Percentiles rank a stretch among this genome's conserved stretches.
Conservation (phyloP, 495 filamentous ascomycete species). For the Tuber magnatum region DNA sequence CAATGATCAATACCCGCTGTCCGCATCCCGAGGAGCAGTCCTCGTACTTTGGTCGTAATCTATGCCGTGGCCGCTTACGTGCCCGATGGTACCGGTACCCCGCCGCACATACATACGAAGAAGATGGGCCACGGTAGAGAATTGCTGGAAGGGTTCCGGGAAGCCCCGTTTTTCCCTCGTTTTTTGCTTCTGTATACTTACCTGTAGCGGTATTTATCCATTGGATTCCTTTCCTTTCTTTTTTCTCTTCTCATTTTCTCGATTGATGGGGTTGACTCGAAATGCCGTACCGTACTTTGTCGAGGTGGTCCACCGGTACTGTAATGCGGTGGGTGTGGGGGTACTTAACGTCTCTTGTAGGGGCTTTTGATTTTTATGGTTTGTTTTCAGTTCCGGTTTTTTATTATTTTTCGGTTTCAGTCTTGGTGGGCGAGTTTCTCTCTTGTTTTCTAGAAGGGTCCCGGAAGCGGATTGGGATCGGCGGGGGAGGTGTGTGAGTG, state of each 20-base stretch:
- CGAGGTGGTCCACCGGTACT: background rate
- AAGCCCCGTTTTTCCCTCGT: background rate
- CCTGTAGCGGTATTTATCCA: constrained; percentile 9
- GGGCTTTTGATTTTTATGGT: constrained; percentile 12
- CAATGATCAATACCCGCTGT: background rate
- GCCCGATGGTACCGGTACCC: background rate
- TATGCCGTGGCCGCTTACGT: background rate
- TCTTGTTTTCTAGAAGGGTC: background rate
- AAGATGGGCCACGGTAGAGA: too few species aligned
- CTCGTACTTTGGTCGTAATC: background rate
- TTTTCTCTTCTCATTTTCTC: constrained; percentile 9
- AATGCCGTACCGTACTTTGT: constrained; percentile 6
- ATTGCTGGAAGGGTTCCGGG: background rate
- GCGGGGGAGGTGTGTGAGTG: background rate
- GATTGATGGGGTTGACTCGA: constrained; percentile 8
- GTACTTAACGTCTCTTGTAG: background rate
- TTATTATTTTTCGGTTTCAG: background rate
- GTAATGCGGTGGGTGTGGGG: background rate
- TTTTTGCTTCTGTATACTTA: constrained; percentile 4
- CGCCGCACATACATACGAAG: too few species aligned
- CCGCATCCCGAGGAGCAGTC: background rate
- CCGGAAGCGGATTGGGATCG: background rate
- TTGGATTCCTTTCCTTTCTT: constrained; percentile 8
- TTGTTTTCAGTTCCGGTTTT: constrained; percentile 7
- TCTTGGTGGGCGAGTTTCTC: background rate